Base-by-base conservation (phyloP, 139 green algal species). In the Chlamydomonas asymmetrica region DNA sequence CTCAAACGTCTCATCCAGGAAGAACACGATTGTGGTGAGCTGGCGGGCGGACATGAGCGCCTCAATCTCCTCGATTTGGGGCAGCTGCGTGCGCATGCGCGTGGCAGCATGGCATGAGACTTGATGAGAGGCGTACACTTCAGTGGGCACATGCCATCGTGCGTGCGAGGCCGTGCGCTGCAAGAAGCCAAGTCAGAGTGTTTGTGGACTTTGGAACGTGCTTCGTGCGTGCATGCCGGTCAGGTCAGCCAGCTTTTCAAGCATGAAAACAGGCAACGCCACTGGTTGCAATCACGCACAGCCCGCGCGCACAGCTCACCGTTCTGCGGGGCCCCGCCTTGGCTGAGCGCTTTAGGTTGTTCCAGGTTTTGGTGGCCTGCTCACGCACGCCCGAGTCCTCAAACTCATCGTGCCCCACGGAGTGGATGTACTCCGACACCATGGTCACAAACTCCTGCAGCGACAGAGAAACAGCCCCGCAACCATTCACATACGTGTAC, bases 1-100 rank as follows among this genome's bases (percentile, higher is more conserved):
- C 83, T 98, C 93, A 84, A 98, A 98, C 4, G 94, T 97, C 67
- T 97, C 94, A 63, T 98, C 96, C 79, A 98, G 83, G 83, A 98
- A 99, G 80, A 94, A 97, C 1, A 96, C 91, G 37, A 98, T 92
- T 1, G 90, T 88, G 34, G 85, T 94, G 39, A 95, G 84, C 72
- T 86, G 85, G 0, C 73, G 62, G 23, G 86, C 87, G 20, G 78
- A 78, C 31, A 95, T 80, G 49, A 97, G 74, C n/a, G 91, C 90
- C 40, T 96, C 90, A 35, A 98, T 91, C 90, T 98, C 95, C 56
- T 97, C 93, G 1, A 81, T 66, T n/a, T 88, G 86, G 4, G 94
- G 94, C 54, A 93, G 82, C 85, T 92, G 78, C 82, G n/a, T n/a
- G n/a, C n/a, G n/a, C n/a, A n/a, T n/a, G n/a, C n/a, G n/a, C n/a